phyloP scores from a whole-genome alignment of 1,284 basidiomycete species.

The Porogramme epimiltina region DNA sequence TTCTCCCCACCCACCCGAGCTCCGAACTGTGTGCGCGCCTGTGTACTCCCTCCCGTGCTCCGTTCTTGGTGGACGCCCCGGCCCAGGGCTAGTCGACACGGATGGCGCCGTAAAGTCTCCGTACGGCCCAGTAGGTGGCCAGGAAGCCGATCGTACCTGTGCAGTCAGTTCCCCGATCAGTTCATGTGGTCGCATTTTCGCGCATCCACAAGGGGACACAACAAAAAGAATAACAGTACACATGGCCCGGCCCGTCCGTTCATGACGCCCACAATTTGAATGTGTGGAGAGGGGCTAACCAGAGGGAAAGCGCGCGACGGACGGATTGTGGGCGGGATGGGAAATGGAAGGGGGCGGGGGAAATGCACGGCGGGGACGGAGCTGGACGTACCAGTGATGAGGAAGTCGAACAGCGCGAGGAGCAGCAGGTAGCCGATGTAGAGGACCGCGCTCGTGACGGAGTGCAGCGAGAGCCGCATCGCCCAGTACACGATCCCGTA shows the following conservation, averaged over 20 bases:
- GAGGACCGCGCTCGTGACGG: conserved; percentile 81
- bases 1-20: neutral
- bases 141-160: conserved; percentile 85
- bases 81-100: conserved; percentile 57
- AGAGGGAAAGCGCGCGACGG: no score
- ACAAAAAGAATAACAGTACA: no score
- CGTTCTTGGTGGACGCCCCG: no score
- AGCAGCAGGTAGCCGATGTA: conserved; percentile 93
- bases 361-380: conserved; percentile 1
- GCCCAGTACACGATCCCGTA: conserved; percentile 91
- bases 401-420: conserved; percentile 83
- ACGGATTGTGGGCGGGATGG: neutral
- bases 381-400: conserved; percentile 80
- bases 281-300: no score
- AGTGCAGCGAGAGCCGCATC: conserved; percentile 82
- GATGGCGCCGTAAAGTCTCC: conserved; percentile 79
- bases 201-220: conserved; percentile 1
- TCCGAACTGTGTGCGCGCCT: neutral
- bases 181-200: neutral
- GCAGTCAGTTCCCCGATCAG: neutral
- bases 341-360: neutral
- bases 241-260: no score
- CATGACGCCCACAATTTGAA: no score
- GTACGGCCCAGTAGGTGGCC: conserved; percentile 85
- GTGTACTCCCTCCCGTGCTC: neutral